A percentile compares a stretch with the other conserved stretches of the same genome.
phyloP scores from a whole-genome alignment of 768 basidiomycete genomes.

The Suillus decipiens region DNA sequence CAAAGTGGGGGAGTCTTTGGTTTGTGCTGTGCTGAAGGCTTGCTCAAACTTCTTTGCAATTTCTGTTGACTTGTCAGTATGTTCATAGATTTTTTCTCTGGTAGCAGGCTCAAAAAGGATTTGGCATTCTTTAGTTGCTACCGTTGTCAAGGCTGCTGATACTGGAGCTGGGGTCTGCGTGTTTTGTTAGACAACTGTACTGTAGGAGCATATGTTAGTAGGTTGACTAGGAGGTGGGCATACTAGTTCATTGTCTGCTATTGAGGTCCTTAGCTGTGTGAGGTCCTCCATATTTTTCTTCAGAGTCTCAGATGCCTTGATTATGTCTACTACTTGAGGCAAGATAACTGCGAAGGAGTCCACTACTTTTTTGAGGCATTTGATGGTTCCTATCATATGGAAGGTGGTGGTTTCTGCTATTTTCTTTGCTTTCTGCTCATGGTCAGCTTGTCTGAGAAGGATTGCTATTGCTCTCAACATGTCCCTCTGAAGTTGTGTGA shows the following conservation, averaged over 20 bases:
- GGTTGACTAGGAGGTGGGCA: too few species aligned
- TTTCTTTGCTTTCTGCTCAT: background rate
- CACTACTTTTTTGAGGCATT: background rate
- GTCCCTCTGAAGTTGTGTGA: background rate
- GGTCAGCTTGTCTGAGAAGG: background rate
- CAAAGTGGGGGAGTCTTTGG: accelerated
- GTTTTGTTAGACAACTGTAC: background rate
- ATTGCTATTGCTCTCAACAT: background rate
- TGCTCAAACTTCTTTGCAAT: background rate
- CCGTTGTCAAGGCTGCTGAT: background rate
- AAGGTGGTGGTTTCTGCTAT: background rate
- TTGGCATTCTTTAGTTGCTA: background rate
- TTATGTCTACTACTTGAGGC: background rate
- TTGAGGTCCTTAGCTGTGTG: background rate
- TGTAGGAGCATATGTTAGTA: background rate
- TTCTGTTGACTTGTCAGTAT: accelerated
- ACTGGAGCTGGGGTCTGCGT: background rate
- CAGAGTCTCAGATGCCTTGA: background rate
- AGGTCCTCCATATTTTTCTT: background rate
- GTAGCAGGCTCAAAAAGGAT: background rate
- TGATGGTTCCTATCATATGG: background rate
- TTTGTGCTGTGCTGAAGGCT: accelerated
- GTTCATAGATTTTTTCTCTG: background rate
- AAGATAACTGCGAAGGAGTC: background rate
- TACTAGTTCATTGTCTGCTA: too few species aligned